A percentile compares a stretch with the other conserved stretches of the same genome.
Evolutionary conservation across 495 filamentous ascomycete species (phyloP).

Genomic region (Aspergillus panamensis): DNA sequence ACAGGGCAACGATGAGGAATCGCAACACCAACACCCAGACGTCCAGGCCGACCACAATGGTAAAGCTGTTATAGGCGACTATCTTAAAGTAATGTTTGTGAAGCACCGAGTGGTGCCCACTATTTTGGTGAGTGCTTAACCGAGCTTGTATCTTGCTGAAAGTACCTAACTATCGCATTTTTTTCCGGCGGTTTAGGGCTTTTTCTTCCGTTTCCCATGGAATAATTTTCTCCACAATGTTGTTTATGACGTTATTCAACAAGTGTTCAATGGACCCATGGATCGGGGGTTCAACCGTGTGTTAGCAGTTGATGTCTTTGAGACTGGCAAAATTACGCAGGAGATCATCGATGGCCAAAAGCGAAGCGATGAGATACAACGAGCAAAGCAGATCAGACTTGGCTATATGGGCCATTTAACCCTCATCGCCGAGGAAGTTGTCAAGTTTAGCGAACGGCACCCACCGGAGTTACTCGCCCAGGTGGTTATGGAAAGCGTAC

Average conservation of each 20-base stretch:
- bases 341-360: slow-evolving; percentile 87
- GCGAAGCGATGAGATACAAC: slow-evolving; percentile 78
- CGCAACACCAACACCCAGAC: slow-evolving; percentile 31
- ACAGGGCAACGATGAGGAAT: slow-evolving; percentile 32
- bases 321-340: slow-evolving; percentile 82
- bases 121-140: slow-evolving; percentile 69
- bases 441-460: slow-evolving; percentile 95
- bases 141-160: not conserved
- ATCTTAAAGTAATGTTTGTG: slow-evolving; percentile 95
- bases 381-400: slow-evolving; percentile 78
- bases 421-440: slow-evolving; percentile 95
- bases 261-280: slow-evolving; percentile 99
- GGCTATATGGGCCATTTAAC: slow-evolving; percentile 99
- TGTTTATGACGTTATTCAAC: slow-evolving; percentile 97
- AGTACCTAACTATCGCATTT: slow-evolving; percentile 7
- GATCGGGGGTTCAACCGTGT: slow-evolving; percentile 90
- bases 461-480: slow-evolving; percentile 82
- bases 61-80: slow-evolving; percentile 93
- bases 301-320: slow-evolving; percentile 90
- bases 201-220: slow-evolving; percentile 99
- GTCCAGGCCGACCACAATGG: slow-evolving; percentile 62
- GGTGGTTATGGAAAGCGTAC: slow-evolving; percentile 80
- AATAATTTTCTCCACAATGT: slow-evolving; percentile 99
- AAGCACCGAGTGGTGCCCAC: slow-evolving; percentile 92
- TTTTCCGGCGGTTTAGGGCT: slow-evolving; percentile 55